Base-by-base conservation (phyloP, 352 stramenopile species). In the Peronospora farinosa region DNA sequence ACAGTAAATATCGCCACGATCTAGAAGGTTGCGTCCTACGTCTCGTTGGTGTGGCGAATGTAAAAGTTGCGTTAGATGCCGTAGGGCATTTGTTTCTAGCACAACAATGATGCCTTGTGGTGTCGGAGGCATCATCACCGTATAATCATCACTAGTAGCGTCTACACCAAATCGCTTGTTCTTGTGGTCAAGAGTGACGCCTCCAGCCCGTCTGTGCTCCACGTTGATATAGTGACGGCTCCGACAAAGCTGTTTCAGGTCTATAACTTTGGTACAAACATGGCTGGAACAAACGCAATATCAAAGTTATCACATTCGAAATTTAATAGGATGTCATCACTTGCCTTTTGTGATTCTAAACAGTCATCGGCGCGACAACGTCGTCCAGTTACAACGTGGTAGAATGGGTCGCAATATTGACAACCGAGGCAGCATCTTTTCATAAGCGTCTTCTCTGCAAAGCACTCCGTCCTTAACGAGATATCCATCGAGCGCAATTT, bases 351-450 rank as follows among this genome's bases (percentile, higher is more conserved):
- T n/a, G n/a, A n/a, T n/a, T n/a, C n/a, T n/a, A n/a, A n/a, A n/a
- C n/a, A n/a, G n/a, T n/a, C n/a, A n/a, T n/a, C n/a, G n/a, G n/a
- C 42, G 77, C 32, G 77, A 86, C 59, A 74, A 88, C 46, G 69
- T 82, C 30, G 63, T 86, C 16, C 71, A 84, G 43, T 86, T 88
- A 49, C 68, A 66, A 0, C 70, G 77, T 15, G 70, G 66, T 88
- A 13, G 64, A 84, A n/a, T 88, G 77, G 77, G 56, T 88, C 12
- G 65, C 53, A 11, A 69, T 81, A n/a, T 84, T 88, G 45, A 72
- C 85, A 30, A 69, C 72, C 1, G 74, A 71, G 13, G 67, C 72
- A n/a, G n/a, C n/a, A n/a, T n/a, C n/a, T n/a, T n/a, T n/a, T n/a
- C n/a, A n/a, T n/a, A n/a, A n/a, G n/a, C n/a, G n/a, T n/a, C n/a